Percentiles rank a stretch among this genome's conserved stretches.
Evolutionary conservation across 192 early-diverging fungal species (phyloP).

Genomic region (Jimgerdemannia flammicorona): DNA sequence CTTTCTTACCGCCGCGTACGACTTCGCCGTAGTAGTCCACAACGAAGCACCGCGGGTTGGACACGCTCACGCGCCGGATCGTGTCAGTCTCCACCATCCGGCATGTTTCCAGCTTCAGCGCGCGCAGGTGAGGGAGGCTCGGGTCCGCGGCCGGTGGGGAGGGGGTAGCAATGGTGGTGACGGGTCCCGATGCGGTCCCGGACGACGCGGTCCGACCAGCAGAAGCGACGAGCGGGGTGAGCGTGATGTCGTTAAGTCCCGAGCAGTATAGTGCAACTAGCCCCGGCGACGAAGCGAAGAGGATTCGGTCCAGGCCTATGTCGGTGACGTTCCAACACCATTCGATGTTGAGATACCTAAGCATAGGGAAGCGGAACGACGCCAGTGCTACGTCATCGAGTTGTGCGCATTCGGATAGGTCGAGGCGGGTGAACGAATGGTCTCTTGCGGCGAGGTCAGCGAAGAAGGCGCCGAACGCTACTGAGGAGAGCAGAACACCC

Average conservation of each 20-base stretch:
- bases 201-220: not conserved
- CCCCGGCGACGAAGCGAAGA: not conserved
- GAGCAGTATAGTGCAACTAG: not conserved
- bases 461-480: not conserved
- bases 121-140: not conserved
- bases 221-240: not conserved
- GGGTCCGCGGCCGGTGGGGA: too few species aligned
- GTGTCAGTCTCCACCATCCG: not conserved
- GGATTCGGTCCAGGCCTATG: not conserved
- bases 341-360: not conserved
- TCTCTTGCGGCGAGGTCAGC: not conserved
- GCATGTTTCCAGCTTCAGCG: not conserved
- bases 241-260: not conserved
- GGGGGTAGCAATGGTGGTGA: too few species aligned
- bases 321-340: not conserved
- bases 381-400: not conserved
- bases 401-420: not conserved
- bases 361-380: not conserved
- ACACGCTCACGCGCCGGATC: not conserved
- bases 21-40: not conserved
- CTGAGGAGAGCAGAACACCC: not conserved
- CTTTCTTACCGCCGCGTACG: not conserved
- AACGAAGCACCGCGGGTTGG: not conserved
- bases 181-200: too few species aligned
- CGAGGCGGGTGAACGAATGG: not conserved